These are phyloP conservation scores for Chytriomyces sp. DNA, from an alignment of 192 early-diverging fungal genomes.

Conservation along the genomic window DNA sequence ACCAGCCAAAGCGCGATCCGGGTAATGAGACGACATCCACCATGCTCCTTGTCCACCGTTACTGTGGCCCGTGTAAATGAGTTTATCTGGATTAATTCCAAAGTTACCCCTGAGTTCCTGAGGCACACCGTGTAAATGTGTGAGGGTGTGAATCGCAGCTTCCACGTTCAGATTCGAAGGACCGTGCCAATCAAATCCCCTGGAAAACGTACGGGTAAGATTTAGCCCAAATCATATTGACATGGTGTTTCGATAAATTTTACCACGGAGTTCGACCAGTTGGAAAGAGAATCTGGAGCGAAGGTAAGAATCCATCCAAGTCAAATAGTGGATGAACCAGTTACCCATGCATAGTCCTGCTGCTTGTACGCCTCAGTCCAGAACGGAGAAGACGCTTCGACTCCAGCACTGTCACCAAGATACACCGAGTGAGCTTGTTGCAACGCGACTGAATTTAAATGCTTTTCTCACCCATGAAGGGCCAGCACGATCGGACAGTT, in stretches of 20 bases:
- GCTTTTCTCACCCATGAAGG: slow-evolving; percentile 61
- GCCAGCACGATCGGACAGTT: slow-evolving; percentile 68
- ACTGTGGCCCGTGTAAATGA: slow-evolving; percentile 71
- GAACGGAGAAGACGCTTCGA: slow-evolving; percentile 61
- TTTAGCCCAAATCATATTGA: background rate
- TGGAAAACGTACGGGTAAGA: slow-evolving; percentile 12
- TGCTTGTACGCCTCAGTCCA: slow-evolving; percentile 64
- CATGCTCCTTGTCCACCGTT: slow-evolving; percentile 84
- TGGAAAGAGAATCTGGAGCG: slow-evolving; percentile 63
- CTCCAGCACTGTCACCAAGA: slow-evolving; percentile 58
- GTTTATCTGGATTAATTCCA: slow-evolving; percentile 49
- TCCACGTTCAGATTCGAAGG: slow-evolving; percentile 68
- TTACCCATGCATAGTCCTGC: slow-evolving; percentile 68
- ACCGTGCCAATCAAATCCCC: slow-evolving; percentile 85
- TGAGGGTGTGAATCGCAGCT: slow-evolving; percentile 57
- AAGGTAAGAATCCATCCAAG: slow-evolving; percentile 3
- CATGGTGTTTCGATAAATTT: background rate
- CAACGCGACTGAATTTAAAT: background rate
- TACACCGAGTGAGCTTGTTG: background rate
- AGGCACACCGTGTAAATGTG: slow-evolving; percentile 60
- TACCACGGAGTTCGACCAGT: slow-evolving; percentile 76
- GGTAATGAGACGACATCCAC: slow-evolving; percentile 72
- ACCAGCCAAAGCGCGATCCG: slow-evolving; percentile 74
- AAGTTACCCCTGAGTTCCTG: slow-evolving; percentile 28
- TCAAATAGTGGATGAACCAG: background rate